These are phyloP conservation scores for Phaeoacremonium minimum DNA, from an alignment of 2,329 filamentous ascomycete species.

Conservation along the genomic window DNA sequence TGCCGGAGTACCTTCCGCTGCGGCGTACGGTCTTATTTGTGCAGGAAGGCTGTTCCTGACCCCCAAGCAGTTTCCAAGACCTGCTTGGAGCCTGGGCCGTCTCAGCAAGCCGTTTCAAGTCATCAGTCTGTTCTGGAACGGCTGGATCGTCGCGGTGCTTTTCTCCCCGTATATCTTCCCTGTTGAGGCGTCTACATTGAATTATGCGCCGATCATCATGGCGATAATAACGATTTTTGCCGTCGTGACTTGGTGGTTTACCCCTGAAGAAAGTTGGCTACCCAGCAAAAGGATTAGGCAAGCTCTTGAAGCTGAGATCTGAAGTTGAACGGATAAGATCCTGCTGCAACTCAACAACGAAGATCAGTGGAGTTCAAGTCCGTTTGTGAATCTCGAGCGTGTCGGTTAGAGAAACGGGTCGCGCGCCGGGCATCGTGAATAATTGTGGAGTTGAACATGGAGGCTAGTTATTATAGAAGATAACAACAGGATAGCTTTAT, in stretches of 20 bases:
- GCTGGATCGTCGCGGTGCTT: conserved; percentile 41
- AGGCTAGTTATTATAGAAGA: no score
- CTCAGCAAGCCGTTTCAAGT: conserved; percentile 41
- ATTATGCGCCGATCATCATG: conserved; percentile 49
- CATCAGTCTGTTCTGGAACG: conserved; percentile 43
- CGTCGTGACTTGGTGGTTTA: conserved; percentile 40
- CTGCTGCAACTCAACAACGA: no score
- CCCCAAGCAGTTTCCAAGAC: conserved; percentile 39
- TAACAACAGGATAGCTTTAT: no score
- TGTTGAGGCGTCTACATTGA: conserved; percentile 34
- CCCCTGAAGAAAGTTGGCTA: conserved; percentile 40
- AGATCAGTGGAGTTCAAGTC: no score
- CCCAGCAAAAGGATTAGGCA: conserved; percentile 37
- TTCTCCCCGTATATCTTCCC: conserved; percentile 42
- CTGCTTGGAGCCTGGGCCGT: conserved; percentile 38
- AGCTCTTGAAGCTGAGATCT: conserved; percentile 16
- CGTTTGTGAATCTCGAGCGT: no score
- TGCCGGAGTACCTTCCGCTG: conserved; percentile 45
- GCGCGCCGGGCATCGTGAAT: no score
- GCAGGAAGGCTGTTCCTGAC: conserved; percentile 42
- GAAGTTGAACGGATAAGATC: no score
- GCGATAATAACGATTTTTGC: conserved; percentile 41
- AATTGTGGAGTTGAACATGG: no score
- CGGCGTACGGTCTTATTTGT: conserved; percentile 47
- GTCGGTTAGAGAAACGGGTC: no score